These are phyloP conservation scores for Coccomyxa sp. DNA, from an alignment of 139 green algal species.

Conservation along the genomic window DNA sequence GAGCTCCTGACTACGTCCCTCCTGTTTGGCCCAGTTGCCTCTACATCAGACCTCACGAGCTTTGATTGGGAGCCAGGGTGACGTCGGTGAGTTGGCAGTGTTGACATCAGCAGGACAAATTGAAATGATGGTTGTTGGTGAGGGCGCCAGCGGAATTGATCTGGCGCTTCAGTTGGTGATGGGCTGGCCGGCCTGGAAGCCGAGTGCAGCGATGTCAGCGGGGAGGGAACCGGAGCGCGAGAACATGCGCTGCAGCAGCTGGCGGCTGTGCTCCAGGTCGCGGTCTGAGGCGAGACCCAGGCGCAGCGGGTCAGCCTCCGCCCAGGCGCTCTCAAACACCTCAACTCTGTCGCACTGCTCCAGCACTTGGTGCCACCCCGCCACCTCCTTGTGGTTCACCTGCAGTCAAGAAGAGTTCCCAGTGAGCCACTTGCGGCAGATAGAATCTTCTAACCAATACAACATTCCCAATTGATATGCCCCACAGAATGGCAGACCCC, in stretches of 20 bases:
- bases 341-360: slow-evolving; percentile 3
- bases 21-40: too few species aligned
- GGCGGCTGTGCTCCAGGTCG: background rate
- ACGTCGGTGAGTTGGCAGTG: too few species aligned
- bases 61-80: too few species aligned
- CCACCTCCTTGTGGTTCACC: slow-evolving; percentile 11
- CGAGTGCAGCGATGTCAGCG: background rate
- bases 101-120: too few species aligned
- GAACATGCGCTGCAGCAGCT: slow-evolving; percentile 1
- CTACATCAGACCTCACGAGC: too few species aligned
- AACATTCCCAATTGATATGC: background rate
- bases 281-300: background rate
- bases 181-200: background rate
- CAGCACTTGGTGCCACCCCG: background rate
- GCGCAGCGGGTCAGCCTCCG: background rate
- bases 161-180: background rate
- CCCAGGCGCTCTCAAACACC: background rate
- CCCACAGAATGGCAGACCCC: background rate
- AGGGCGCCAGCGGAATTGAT: too few species aligned
- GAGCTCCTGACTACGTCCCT: too few species aligned
- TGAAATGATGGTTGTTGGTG: too few species aligned
- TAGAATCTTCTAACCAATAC: too few species aligned
- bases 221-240: background rate
- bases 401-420: background rate
- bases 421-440: background rate